Base-by-base conservation (phyloP, 257 asterid genomes). In the Nyctanthes arbortristis region DNA sequence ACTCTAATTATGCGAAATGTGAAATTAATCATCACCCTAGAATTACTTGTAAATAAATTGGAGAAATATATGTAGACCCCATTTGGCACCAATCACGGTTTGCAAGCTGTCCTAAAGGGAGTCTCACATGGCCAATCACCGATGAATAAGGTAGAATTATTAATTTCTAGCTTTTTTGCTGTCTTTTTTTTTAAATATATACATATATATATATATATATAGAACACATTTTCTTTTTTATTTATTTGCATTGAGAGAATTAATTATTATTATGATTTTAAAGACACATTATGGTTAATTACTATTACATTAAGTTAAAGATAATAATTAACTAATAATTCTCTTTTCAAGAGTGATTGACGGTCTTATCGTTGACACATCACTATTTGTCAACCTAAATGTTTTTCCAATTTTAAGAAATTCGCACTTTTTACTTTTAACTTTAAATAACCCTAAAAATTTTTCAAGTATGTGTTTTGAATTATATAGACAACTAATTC, bases 341-440 rank as follows among this genome's bases (percentile, higher is more conserved):
- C 20, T 24, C 16, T 64, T 25, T 75, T 68, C n/a, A 27, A 75
- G 81, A 80, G 86, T 68, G 86, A 84, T 79, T 81, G 76, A 18
- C 63, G 88, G 73, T 49, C 12, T 47, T 63, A 13, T 66, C 60
- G 27, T 68, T 68, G 58, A 34, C 69, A 65, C 40, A 3, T 3
- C 4, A 55, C 31, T 61, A 36, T 57, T 5, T 49, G 65, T 47
- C 57, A 33, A 34, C 34, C 56, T 45, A 58, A 16, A 29, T 27
- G 18, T 12, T 4, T 65, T n/a, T n/a, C n/a, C n/a, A n/a, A n/a
- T n/a, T n/a, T n/a, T n/a, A n/a, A n/a, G n/a, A n/a, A n/a, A n/a
- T n/a, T n/a, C n/a, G n/a, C n/a, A n/a, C n/a, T n/a, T n/a, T n/a
- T n/a, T n/a, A n/a, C n/a, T n/a, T n/a, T n/a, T n/a, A n/a, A n/a